Percentiles rank a stretch among this genome's conserved stretches.
Evolutionary conservation across 2,329 filamentous ascomycete genomes (phyloP).

Genomic region (Corynespora cassiicola): DNA sequence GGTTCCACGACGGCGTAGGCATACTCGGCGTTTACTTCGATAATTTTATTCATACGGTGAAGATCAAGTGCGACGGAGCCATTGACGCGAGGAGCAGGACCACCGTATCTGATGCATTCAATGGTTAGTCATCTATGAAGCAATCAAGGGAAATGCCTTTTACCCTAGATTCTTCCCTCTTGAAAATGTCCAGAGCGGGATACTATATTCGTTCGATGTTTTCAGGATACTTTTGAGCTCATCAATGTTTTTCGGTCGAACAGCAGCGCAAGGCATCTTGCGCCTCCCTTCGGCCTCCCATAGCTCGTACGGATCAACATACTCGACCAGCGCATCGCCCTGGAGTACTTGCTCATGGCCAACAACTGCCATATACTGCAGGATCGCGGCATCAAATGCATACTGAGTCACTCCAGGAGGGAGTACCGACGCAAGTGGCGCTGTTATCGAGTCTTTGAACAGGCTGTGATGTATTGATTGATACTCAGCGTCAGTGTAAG

Average conservation of each 20-base stretch:
- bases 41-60: conserved; percentile 51
- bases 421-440: conserved; percentile 45
- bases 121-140: neutral
- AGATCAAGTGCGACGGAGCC: conserved; percentile 43
- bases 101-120: conserved; percentile 28
- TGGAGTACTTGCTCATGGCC: conserved; percentile 50
- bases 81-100: conserved; percentile 42
- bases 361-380: conserved; percentile 41
- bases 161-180: conserved; percentile 45
- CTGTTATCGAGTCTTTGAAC: conserved; percentile 49
- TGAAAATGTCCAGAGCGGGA: conserved; percentile 41
- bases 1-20: conserved; percentile 54
- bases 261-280: conserved; percentile 52
- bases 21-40: conserved; percentile 53
- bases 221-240: conserved; percentile 29
- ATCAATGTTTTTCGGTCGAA: conserved; percentile 41
- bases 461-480: conserved; percentile 51
- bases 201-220: conserved; percentile 30
- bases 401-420: conserved; percentile 48
- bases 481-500: conserved; percentile 50
- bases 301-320: conserved; percentile 57
- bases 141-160: conserved; percentile 2
- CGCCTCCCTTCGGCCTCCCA: conserved; percentile 48
- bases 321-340: conserved; percentile 49
- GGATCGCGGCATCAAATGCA: conserved; percentile 48